These are phyloP conservation scores for Aspergillus cejpii DNA, from an alignment of 2,329 filamentous ascomycete genomes.

Conservation along the genomic window DNA sequence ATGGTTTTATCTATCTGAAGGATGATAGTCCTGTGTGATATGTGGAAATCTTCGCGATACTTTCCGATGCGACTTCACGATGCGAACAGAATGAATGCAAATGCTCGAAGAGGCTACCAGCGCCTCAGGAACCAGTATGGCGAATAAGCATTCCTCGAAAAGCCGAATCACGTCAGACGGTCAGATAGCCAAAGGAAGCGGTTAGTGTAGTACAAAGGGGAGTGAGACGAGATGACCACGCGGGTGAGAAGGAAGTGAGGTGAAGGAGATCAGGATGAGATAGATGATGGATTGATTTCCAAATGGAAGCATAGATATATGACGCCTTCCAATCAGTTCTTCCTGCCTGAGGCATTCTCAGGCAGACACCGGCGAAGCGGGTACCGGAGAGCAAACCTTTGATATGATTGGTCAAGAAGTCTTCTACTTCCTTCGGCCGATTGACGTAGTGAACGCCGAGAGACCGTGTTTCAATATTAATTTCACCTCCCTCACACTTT, in stretches of 20 bases:
- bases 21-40: constrained; percentile 13
- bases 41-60: constrained; percentile 1
- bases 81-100: constrained; percentile 7
- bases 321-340: constrained; percentile 6
- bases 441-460: constrained; percentile 16
- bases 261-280: constrained; percentile 1
- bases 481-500: constrained; percentile 3
- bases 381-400: constrained; percentile 1
- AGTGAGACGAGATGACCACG: constrained; percentile 1
- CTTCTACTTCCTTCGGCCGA: constrained; percentile 4
- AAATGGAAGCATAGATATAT: background rate
- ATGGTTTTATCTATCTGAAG: background rate
- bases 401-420: constrained; percentile 8
- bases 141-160: constrained; percentile 7
- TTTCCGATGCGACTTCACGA: too few species aligned
- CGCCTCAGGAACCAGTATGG: constrained; percentile 11
- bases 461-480: background rate
- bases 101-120: constrained; percentile 17
- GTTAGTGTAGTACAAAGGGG: background rate
- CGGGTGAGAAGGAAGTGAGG: background rate
- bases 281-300: constrained; percentile 1
- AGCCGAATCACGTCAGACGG: constrained; percentile 5
- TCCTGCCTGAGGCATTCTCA: constrained; percentile 25
- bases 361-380: background rate
- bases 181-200: background rate